phyloP scores from a whole-genome alignment of 208 protist species.

The Trypanosoma theileri region DNA sequence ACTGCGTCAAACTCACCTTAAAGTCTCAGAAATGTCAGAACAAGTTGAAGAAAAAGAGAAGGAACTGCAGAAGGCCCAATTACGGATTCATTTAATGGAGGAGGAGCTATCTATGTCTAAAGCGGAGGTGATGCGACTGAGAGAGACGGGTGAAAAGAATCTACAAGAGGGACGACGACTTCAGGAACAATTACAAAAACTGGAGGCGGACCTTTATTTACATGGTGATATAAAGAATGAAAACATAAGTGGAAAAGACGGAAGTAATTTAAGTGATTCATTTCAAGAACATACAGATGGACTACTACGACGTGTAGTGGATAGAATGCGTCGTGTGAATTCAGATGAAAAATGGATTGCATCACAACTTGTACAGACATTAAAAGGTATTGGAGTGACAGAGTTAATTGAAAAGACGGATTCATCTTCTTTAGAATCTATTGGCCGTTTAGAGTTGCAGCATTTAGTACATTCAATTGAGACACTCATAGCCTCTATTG shows the following conservation, averaged over 20 bases:
- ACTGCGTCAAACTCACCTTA: constrained; percentile 15
- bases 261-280: constrained; percentile 6
- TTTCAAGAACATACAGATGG: not conserved
- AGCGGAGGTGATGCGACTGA: constrained; percentile 4
- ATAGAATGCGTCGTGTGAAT: constrained; percentile 12
- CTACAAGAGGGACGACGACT: constrained; percentile 10
- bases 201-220: constrained; percentile 3
- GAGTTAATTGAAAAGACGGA: not conserved
- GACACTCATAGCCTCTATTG: not conserved
- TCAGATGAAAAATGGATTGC: constrained; percentile 17
- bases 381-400: not conserved
- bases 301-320: constrained; percentile 4
- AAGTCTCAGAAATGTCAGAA: constrained; percentile 6
- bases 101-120: constrained; percentile 4
- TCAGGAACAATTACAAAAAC: constrained; percentile 20
- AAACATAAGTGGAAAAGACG: not conserved
- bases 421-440: not conserved
- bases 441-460: not conserved
- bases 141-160: not conserved
- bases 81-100: not conserved
- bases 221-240: not conserved
- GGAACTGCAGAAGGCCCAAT: constrained; percentile 3
- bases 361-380: constrained; percentile 9
- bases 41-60: constrained; percentile 14
- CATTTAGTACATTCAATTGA: constrained; percentile 21